Evolutionary conservation across 768 basidiomycete species (phyloP), one percentile per base, ranked within the genome.

Genomic region (Myochromella boudieri): DNA sequence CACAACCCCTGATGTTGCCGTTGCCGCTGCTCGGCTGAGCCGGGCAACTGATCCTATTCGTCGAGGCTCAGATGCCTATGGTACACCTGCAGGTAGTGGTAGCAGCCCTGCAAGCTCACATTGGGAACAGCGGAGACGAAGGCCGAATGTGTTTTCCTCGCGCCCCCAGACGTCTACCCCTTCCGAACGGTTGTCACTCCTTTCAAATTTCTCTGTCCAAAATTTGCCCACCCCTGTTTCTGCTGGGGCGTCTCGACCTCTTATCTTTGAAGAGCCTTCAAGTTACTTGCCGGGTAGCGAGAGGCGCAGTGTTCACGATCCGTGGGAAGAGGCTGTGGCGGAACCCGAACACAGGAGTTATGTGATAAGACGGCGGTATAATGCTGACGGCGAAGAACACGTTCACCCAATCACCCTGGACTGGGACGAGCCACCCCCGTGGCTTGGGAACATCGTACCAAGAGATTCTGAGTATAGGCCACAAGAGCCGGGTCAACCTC

Each of bases 151-250:
- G 20, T 24, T 31, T 34, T 62, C 52, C 36, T 49, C 52, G 43
- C 62, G 62, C 32, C 54, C 58, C 31, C 54, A 64, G 20, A 49
- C 49, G 20, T 59, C 63, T 9, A 53, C 59, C 12, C 57, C 55
- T 42, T 59, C 66, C 12, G 61, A 65, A 53, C 57, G 70, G 41
- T 58, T 74, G 4, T 74, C 72, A 14, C 49, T 71, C 37, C 57
- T 75, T 26, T 74, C 74, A 14, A 71, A 68, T 54, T 60, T 74
- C 33, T 68, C 69, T 8, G 62, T 73, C 4, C 67, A 69, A 36
- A 73, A 71, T 46, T 48, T 72, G 17, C 43, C 68, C 11, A 70
- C 67, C 9, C 71, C 71, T 10, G 51, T 59, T 10, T 67, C 69
- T 5, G 59, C 62, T 20, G 44, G 56, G 17, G 46, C 60, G 29